phyloP scores from a whole-genome alignment of 768 basidiomycete species.

The Butyriboletus loyo region DNA sequence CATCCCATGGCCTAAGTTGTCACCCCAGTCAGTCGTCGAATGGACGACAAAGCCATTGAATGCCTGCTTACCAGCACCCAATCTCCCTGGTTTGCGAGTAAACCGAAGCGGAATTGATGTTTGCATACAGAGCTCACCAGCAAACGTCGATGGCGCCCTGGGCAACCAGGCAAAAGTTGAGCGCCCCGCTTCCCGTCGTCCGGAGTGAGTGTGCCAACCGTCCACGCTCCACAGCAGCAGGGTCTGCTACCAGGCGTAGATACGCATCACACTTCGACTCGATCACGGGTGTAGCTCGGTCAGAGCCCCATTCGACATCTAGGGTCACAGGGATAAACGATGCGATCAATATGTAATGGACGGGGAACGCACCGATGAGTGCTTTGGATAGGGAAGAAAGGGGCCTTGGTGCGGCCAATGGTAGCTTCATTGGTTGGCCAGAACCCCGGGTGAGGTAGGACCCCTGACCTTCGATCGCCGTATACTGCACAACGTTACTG shows the following conservation, averaged over 20 bases:
- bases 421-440: constrained; percentile 52
- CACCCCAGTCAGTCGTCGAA: background rate
- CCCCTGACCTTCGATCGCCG: constrained; percentile 72
- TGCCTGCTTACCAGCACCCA: constrained; percentile 54
- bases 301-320: constrained; percentile 89
- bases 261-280: constrained; percentile 65
- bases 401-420: constrained; percentile 59
- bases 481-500: constrained; percentile 48
- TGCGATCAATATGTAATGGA: background rate
- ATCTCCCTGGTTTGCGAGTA: constrained; percentile 59
- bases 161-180: constrained; percentile 84
- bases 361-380: constrained; percentile 50
- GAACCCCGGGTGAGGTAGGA: constrained; percentile 61
- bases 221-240: constrained; percentile 52
- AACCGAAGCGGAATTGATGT: background rate
- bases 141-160: constrained; percentile 86
- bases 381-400: constrained; percentile 71
- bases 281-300: constrained; percentile 57
- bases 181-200: constrained; percentile 77
- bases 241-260: constrained; percentile 69
- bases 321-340: constrained; percentile 1
- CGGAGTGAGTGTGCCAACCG: constrained; percentile 84
- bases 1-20: constrained; percentile 69
- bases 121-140: constrained; percentile 50
- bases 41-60: background rate